Percentiles rank a stretch among this genome's conserved stretches.
These are phyloP conservation scores for Hypoxylon perforatum DNA, from an alignment of 495 filamentous ascomycete species.

Conservation along the genomic window DNA sequence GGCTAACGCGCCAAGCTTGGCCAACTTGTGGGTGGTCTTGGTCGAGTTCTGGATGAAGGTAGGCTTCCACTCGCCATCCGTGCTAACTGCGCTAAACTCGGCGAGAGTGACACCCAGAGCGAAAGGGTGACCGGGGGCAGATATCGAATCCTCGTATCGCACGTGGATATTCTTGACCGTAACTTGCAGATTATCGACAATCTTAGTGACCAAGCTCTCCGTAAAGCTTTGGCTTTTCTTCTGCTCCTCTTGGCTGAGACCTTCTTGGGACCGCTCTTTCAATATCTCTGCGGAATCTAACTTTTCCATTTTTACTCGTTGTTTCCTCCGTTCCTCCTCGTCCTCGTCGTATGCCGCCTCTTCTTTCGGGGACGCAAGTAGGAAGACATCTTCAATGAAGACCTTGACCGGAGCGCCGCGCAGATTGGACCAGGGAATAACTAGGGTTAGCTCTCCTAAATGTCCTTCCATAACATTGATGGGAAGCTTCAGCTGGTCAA, in stretches of 20 bases:
- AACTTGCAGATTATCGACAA: constrained; percentile 97
- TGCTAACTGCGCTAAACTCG: constrained; percentile 96
- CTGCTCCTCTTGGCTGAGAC: constrained; percentile 92
- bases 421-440: constrained; percentile 96
- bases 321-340: constrained; percentile 84
- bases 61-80: constrained; percentile 90
- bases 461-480: constrained; percentile 97
- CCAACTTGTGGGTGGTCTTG: constrained; percentile 88
- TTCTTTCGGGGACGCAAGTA: constrained; percentile 92
- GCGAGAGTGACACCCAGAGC: constrained; percentile 89
- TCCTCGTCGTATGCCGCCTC: constrained; percentile 92
- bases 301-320: constrained; percentile 96
- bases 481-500: constrained; percentile 94
- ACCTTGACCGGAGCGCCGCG: constrained; percentile 93
- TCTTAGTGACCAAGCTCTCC: constrained; percentile 90
- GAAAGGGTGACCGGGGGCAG: constrained; percentile 94
- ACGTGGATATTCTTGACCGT: constrained; percentile 98
- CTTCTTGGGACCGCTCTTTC: constrained; percentile 90
- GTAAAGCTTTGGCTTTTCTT: constrained; percentile 97
- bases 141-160: constrained; percentile 97
- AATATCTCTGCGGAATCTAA: constrained; percentile 93
- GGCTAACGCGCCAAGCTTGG: constrained; percentile 84
- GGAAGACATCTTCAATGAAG: constrained; percentile 94
- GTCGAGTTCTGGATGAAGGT: constrained; percentile 91
- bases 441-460: constrained; percentile 86